These are phyloP conservation scores for Lipomyces oligophaga DNA, from an alignment of 805 yeast genomes.

Conservation along the genomic window DNA sequence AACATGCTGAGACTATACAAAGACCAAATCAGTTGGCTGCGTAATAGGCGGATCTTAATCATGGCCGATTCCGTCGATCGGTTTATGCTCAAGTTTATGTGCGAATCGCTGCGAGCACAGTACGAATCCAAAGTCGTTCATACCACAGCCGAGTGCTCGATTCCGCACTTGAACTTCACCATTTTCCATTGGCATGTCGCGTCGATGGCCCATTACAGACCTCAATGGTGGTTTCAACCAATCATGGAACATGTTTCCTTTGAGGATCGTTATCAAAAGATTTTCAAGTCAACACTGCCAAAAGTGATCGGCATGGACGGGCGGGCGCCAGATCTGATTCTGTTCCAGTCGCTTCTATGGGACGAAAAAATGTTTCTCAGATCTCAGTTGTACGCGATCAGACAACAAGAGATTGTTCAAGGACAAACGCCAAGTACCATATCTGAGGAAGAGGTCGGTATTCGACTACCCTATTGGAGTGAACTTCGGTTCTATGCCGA, in stretches of 20 bases:
- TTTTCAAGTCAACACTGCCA: constrained; percentile 2
- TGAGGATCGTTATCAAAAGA: constrained; percentile 15
- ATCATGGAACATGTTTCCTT: constrained; percentile 16
- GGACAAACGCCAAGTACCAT: neutral
- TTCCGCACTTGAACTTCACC: constrained; percentile 20
- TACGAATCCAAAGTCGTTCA: constrained; percentile 2
- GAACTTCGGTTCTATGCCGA: constrained; percentile 16
- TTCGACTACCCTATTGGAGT: constrained; percentile 19
- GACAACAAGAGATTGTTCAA: too few species aligned
- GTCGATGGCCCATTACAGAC: constrained; percentile 8
- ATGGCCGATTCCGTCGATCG: constrained; percentile 24
- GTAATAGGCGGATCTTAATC: constrained; percentile 16
- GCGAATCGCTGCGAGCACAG: constrained; percentile 8
- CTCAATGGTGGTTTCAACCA: constrained; percentile 25
- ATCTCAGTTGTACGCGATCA: neutral
- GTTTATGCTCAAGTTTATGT: constrained; percentile 6
- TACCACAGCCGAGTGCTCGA: constrained; percentile 16
- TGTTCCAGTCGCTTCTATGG: constrained; percentile 19
- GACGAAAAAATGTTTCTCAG: constrained; percentile 6
- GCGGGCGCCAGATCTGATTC: constrained; percentile 13
- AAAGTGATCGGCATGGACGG: constrained; percentile 14
- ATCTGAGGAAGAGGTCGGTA: neutral
- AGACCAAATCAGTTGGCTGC: constrained; percentile 9
- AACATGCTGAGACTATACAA: neutral
- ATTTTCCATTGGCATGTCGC: constrained; percentile 25